Evolutionary conservation across 2,329 filamentous ascomycete species (phyloP), one percentile per base, ranked within the genome.

Genomic region (Fusarium sp.): DNA sequence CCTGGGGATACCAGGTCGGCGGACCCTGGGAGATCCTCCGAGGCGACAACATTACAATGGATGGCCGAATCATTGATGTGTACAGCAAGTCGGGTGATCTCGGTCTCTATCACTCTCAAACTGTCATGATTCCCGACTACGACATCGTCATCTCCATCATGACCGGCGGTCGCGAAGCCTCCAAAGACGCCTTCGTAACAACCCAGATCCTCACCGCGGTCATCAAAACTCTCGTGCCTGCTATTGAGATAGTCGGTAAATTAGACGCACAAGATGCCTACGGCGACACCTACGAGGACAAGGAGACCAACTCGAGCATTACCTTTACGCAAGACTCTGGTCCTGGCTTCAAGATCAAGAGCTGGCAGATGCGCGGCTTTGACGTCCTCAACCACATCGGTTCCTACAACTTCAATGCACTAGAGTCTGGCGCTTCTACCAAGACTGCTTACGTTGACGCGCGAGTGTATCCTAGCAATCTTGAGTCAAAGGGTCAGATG

Each of bases 1-100:
- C 76, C 5, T 74, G 76, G 57, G 78, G 77, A 4, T 76, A 78
- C 42, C 77, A 79, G 27, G 76, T 85, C 32, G 84, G 84, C 10
- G 78, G 77, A 8, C 83, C 83, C 0, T 86, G 83, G 83, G 84
- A 86, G 69, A 86, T 86, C 49, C 75, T 80, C 25, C 81, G 81
- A 30, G 70, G 75, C 30, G 72, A 80, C 55, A 77, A 77, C 67
- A 62, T n/a, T n/a, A n/a, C n/a, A n/a, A n/a, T n/a, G n/a, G n/a
- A n/a, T n/a, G n/a, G n/a, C n/a, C n/a, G n/a, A n/a, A n/a, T n/a
- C n/a, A n/a, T n/a, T n/a, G n/a, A n/a, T n/a, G n/a, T n/a, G n/a
- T 85, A 85, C 73, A 81, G 81, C 25, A 87, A 86, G 71, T 75
- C 71, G 4, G 85, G 84, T 4, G 81, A 82, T 58, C 65, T 84